phyloP scores from a whole-genome alignment of 1,284 basidiomycete species.

The Cerioporus squamosus region DNA sequence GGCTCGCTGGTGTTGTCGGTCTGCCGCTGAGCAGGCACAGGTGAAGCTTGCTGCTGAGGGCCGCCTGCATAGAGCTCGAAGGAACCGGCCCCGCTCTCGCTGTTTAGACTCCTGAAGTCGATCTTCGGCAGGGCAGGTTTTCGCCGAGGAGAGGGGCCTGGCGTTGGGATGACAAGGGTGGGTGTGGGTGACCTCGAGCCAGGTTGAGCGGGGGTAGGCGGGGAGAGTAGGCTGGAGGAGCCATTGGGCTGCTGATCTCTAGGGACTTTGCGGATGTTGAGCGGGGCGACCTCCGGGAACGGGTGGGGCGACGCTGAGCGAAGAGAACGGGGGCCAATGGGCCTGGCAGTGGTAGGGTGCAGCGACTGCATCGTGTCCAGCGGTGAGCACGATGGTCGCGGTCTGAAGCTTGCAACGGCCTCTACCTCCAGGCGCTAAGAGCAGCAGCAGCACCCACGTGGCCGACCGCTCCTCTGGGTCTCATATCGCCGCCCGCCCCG shows the following conservation, averaged over 20 bases:
- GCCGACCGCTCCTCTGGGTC: constrained; percentile 10
- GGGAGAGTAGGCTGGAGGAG: constrained; percentile 24
- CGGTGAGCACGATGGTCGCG: constrained; percentile 27
- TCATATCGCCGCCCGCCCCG: constrained; percentile 18
- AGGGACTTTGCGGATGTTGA: constrained; percentile 45
- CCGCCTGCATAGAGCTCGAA: constrained; percentile 37
- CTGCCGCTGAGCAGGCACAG: constrained; percentile 35
- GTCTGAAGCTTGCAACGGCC: constrained; percentile 19
- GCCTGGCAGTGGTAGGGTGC: constrained; percentile 44
- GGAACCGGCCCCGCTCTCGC: constrained; percentile 8
- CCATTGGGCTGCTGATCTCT: constrained; percentile 30
- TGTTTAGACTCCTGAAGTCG: constrained; percentile 30
- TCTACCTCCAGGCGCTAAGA: constrained; percentile 13
- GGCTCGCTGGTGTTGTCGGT: constrained; percentile 50
- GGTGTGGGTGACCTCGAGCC: constrained; percentile 29
- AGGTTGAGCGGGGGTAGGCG: constrained; percentile 22
- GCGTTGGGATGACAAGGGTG: constrained; percentile 22
- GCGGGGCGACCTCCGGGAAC: constrained; percentile 41
- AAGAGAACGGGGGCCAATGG: constrained; percentile 60
- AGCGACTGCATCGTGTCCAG: constrained; percentile 39
- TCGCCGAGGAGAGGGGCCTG: constrained; percentile 24
- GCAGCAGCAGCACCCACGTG: constrained; percentile 21
- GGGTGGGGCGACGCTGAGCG: constrained; percentile 54
- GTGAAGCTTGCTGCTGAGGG: constrained; percentile 28
- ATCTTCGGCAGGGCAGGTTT: constrained; percentile 36